A percentile compares a stretch with the other conserved stretches of the same genome.
These are phyloP conservation scores for Microthlaspi erraticum DNA, from an alignment of 345 rosid genomes.

Conservation along the genomic window DNA sequence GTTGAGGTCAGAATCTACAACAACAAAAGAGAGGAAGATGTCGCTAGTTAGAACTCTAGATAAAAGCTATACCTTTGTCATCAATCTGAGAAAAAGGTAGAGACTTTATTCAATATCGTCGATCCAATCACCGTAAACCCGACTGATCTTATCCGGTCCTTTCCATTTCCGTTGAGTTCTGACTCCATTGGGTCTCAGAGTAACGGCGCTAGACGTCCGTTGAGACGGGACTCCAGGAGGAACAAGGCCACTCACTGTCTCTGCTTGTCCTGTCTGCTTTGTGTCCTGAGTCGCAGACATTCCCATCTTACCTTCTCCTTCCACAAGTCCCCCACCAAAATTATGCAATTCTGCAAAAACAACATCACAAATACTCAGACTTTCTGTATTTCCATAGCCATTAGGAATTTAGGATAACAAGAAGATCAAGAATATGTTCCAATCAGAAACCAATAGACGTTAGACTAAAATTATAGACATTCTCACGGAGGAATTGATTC, in stretches of 20 bases:
- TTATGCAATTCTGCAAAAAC: conserved; percentile 68
- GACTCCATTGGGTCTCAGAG: conserved; percentile 65
- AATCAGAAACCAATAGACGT: conserved; percentile 6
- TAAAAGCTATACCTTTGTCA: conserved; percentile 2
- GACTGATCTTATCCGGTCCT: conserved; percentile 91
- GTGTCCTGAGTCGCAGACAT: conserved; percentile 52
- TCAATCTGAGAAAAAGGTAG: conserved; percentile 19
- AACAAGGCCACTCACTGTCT: conserved; percentile 49
- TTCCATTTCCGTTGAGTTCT: conserved; percentile 86
- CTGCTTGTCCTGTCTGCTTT: conserved; percentile 62
- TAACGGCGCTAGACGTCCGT: conserved; percentile 56
- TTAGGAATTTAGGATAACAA: not conserved
- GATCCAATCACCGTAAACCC: conserved; percentile 97
- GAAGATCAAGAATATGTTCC: not conserved
- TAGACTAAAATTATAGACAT: not conserved
- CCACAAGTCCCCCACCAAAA: conserved; percentile 80
- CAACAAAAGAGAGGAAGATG: conserved; percentile 6
- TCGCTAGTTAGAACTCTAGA: conserved; percentile 29
- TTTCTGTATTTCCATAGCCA: not conserved
- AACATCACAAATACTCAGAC: not conserved
- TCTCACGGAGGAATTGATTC: not conserved
- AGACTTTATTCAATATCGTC: conserved; percentile 72
- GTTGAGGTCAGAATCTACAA: conserved; percentile 34
- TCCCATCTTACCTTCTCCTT: conserved; percentile 60
- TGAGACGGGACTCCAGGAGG: conserved; percentile 65